Conservation (phyloP, 306 rosid genomes). For the Dalbergia cochinchinensis region DNA sequence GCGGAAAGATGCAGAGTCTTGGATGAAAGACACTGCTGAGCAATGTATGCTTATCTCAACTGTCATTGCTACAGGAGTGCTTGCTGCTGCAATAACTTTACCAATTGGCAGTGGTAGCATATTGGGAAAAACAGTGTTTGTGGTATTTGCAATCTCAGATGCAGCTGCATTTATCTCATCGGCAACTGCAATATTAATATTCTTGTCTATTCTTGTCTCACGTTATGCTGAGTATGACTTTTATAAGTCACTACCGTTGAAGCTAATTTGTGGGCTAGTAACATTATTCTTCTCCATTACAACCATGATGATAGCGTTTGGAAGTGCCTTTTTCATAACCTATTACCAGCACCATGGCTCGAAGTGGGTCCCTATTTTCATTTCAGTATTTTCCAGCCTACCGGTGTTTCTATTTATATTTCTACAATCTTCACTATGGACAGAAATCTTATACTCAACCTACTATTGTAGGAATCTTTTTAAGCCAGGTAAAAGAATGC, state of each 20-base stretch:
- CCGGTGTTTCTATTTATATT: conserved; percentile 38
- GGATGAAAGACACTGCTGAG: conserved; percentile 60
- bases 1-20: conserved; percentile 41
- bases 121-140: neutral
- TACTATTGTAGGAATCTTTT: conserved; percentile 43
- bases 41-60: conserved; percentile 52
- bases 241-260: conserved; percentile 41
- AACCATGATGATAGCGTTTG: conserved; percentile 50
- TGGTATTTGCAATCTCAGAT: conserved; percentile 54
- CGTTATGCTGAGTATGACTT: conserved; percentile 56
- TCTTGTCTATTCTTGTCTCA: conserved; percentile 53
- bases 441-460: conserved; percentile 42
- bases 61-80: conserved; percentile 48
- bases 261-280: conserved; percentile 43
- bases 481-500: conserved; percentile 37
- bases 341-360: neutral
- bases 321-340: conserved; percentile 43
- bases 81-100: conserved; percentile 49
- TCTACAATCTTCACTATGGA: conserved; percentile 40
- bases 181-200: conserved; percentile 53
- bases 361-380: conserved; percentile 37
- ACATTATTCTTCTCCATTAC: conserved; percentile 48
- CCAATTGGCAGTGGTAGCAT: conserved; percentile 46
- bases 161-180: conserved; percentile 61
- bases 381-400: conserved; percentile 15